Conservation (phyloP, 148 eudicot genomes). For the Chenopodium album region DNA sequence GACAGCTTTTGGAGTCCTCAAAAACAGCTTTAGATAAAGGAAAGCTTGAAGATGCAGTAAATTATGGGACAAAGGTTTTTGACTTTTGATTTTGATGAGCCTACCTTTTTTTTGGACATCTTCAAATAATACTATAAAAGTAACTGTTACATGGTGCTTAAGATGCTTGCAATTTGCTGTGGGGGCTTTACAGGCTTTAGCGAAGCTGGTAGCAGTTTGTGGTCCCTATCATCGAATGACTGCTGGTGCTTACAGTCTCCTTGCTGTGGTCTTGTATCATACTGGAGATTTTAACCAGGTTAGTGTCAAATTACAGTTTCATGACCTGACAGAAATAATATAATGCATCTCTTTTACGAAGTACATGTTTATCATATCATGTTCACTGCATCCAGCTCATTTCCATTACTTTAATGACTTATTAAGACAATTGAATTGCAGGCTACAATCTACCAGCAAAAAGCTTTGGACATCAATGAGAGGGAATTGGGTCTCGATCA, state of each 20-base stretch:
- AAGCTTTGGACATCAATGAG: conserved; percentile 98
- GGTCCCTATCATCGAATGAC: conserved; percentile 99
- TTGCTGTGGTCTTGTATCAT: conserved; percentile 97
- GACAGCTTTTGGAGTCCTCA: conserved; percentile 96
- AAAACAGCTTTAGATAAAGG: conserved; percentile 99
- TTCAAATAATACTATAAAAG: background rate
- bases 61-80: conserved; percentile 93
- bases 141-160: background rate
- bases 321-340: background rate
- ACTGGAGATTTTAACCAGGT: conserved; percentile 99
- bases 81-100: conserved; percentile 6
- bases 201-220: conserved; percentile 95
- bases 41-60: conserved; percentile 99
- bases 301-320: conserved; percentile 14
- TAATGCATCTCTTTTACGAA: background rate
- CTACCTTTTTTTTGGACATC: background rate
- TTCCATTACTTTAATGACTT: conserved; percentile 11
- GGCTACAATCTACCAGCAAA: conserved; percentile 99
- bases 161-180: background rate
- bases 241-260: conserved; percentile 99
- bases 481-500: conserved; percentile 98
- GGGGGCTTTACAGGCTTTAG: conserved; percentile 72
- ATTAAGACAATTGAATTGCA: conserved; percentile 36
- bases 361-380: background rate
- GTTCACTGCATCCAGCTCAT: background rate